A percentile compares a stretch with the other conserved stretches of the same genome.
Conservation (phyloP, 345 rosid species). For the Sonneratia alba region DNA sequence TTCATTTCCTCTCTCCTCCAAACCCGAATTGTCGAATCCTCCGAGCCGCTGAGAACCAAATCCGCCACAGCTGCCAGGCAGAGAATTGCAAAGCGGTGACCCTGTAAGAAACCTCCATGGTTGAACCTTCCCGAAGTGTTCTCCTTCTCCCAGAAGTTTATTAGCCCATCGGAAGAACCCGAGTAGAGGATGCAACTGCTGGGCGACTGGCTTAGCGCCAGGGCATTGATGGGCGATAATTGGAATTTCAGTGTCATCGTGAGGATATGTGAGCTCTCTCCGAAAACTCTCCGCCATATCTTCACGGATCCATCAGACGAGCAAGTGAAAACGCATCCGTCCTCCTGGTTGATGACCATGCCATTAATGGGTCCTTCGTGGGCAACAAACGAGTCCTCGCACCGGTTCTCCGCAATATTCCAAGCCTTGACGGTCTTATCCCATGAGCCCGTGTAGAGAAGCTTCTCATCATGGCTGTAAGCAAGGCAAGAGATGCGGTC, state of each 20-base stretch:
- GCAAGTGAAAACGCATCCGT: conserved; percentile 12
- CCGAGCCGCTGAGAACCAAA: conserved; percentile 81
- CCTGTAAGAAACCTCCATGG: conserved; percentile 71
- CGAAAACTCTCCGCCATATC: conserved; percentile 14
- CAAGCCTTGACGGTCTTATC: conserved; percentile 85
- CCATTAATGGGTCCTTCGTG: conserved; percentile 26
- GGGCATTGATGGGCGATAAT: conserved; percentile 12
- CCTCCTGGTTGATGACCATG: conserved; percentile 11
- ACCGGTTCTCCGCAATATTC: conserved; percentile 23
- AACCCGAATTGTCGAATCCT: conserved; percentile 79
- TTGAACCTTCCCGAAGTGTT: conserved; percentile 32
- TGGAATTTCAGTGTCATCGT: conserved; percentile 14
- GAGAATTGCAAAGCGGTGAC: conserved; percentile 77
- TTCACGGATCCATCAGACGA: conserved; percentile 14
- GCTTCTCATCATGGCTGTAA: conserved; percentile 22
- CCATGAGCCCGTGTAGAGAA: conserved; percentile 74
- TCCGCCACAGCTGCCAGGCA: conserved; percentile 62
- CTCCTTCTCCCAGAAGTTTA: conserved; percentile 75
- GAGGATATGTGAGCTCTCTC: conserved; percentile 13
- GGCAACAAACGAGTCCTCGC: conserved; percentile 29
- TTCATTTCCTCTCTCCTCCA: conserved; percentile 63
- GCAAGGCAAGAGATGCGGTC: conserved; percentile 16
- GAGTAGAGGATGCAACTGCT: conserved; percentile 54
- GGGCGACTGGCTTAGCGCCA: conserved; percentile 15
- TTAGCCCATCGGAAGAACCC: conserved; percentile 82